Conservation (phyloP, 1,139 yeast species). For the Suhomyces ambrosiae region DNA sequence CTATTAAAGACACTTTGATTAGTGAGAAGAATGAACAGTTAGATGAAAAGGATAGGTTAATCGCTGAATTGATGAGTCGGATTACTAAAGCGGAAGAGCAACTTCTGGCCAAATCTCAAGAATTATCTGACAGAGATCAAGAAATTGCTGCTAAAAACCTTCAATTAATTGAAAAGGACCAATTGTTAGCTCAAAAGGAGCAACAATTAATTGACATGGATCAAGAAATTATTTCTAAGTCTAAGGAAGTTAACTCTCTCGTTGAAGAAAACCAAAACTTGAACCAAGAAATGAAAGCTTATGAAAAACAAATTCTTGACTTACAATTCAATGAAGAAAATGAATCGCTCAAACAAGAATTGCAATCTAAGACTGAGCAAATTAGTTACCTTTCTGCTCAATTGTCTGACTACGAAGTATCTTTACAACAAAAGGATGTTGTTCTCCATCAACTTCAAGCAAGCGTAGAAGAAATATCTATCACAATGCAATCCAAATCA, state of each 20-base stretch:
- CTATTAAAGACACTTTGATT: slow-evolving; percentile 6
- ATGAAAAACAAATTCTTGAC: slow-evolving; percentile 5
- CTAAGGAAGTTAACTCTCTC: slow-evolving; percentile 4
- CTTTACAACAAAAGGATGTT: not conserved
- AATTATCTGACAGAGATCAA: too few species aligned
- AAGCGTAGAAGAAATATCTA: not conserved
- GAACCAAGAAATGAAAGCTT: slow-evolving; percentile 4
- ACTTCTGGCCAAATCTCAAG: not conserved
- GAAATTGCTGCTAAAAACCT: not conserved
- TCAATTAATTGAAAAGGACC: not conserved
- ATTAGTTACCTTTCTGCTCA: not conserved
- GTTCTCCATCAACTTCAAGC: not conserved
- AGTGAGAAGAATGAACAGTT: slow-evolving; percentile 14
- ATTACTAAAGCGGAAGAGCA: slow-evolving; percentile 1
- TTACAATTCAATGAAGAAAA: slow-evolving; percentile 5
- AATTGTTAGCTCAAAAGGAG: slow-evolving; percentile 1
- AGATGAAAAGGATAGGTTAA: slow-evolving; percentile 8
- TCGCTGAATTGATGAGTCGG: slow-evolving; percentile 5
- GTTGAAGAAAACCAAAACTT: slow-evolving; percentile 10
- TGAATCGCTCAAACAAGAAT: slow-evolving; percentile 4
- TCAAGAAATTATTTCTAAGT: slow-evolving; percentile 1
- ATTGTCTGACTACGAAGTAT: not conserved
- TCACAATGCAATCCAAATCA: not conserved
- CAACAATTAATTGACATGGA: slow-evolving; percentile 2
- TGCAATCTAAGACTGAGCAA: slow-evolving; percentile 1